A percentile compares a stretch with the other conserved stretches of the same genome.
These are phyloP conservation scores for Rosellinia necatrix DNA, from an alignment of 2,329 filamentous ascomycete genomes.

Conservation along the genomic window DNA sequence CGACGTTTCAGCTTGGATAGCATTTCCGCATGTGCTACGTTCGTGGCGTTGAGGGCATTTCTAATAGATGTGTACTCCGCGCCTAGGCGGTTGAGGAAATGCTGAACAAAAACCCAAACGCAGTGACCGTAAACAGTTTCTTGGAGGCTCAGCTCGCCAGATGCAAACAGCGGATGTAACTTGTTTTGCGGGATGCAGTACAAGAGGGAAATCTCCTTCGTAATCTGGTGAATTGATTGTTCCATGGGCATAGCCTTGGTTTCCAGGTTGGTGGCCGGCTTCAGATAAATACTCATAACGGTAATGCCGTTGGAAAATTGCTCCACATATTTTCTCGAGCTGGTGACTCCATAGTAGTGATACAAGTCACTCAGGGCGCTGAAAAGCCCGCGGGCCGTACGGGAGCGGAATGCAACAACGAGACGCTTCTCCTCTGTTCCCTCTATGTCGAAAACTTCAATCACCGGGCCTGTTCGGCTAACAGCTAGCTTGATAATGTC, in stretches of 20 bases:
- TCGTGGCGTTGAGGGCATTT: conserved; percentile 77
- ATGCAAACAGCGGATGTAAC: conserved; percentile 87
- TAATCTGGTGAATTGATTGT: conserved; percentile 96
- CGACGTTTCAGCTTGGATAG: conserved; percentile 94
- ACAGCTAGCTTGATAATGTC: conserved; percentile 89
- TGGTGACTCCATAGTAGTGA: conserved; percentile 97
- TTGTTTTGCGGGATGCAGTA: conserved; percentile 99
- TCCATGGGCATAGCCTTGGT: conserved; percentile 77
- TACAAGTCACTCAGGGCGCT: conserved; percentile 94
- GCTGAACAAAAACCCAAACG: conserved; percentile 96
- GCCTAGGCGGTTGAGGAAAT: conserved; percentile 94
- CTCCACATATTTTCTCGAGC: conserved; percentile 95
- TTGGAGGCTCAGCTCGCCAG: conserved; percentile 85
- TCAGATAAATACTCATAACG: conserved; percentile 93
- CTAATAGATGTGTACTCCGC: conserved; percentile 89
- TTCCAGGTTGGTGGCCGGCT: conserved; percentile 66
- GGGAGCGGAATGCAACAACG: conserved; percentile 91
- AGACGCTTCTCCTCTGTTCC: conserved; percentile 89
- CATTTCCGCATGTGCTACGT: conserved; percentile 83
- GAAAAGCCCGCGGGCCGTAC: conserved; percentile 91
- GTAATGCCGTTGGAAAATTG: conserved; percentile 99
- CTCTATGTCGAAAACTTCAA: conserved; percentile 97
- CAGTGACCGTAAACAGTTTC: conserved; percentile 98
- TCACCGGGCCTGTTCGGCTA: conserved; percentile 85
- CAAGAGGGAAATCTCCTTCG: conserved; percentile 94